Percentiles rank a stretch among this genome's conserved stretches.
Conservation (phyloP, 257 asterid species). For the Solanum lignicaule region DNA sequence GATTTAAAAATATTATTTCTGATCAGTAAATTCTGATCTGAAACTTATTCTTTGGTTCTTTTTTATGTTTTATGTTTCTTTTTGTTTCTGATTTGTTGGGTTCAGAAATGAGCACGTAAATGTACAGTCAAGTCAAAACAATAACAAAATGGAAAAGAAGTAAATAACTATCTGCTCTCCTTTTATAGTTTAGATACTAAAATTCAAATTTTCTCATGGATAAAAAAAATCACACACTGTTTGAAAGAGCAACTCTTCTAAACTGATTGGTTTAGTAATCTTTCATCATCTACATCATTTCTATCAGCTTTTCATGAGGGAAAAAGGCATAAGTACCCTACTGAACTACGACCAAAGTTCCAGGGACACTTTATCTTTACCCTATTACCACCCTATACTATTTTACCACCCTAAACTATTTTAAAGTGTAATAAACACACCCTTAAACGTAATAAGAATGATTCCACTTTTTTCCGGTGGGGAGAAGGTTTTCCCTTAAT, state of each 20-base stretch:
- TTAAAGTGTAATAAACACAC: not conserved
- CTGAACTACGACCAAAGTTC: not conserved
- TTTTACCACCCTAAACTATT: not conserved
- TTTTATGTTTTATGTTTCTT: not conserved
- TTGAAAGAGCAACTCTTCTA: not conserved
- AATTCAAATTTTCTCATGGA: not conserved
- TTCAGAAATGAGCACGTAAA: not conserved
- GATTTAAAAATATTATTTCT: not conserved
- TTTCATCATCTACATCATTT: not conserved
- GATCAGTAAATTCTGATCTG: not conserved
- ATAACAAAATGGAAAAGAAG: not conserved
- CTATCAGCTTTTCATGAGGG: not conserved
- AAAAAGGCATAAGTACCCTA: not conserved
- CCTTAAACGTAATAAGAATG: not conserved
- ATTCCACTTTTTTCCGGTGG: not conserved
- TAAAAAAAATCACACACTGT: not conserved
- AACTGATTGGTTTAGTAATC: not conserved
- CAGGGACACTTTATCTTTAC: not conserved
- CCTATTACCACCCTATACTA: not conserved
- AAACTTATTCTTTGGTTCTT: not conserved
- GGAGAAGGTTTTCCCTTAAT: not conserved
- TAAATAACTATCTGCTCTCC: not conserved
- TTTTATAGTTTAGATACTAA: not conserved
- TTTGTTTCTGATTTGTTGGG: not conserved
- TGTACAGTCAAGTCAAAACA: not conserved